Percentiles rank a stretch among this genome's conserved stretches.
Evolutionary conservation across 1,284 basidiomycete genomes (phyloP).

Genomic region (Moniliella sp.): DNA sequence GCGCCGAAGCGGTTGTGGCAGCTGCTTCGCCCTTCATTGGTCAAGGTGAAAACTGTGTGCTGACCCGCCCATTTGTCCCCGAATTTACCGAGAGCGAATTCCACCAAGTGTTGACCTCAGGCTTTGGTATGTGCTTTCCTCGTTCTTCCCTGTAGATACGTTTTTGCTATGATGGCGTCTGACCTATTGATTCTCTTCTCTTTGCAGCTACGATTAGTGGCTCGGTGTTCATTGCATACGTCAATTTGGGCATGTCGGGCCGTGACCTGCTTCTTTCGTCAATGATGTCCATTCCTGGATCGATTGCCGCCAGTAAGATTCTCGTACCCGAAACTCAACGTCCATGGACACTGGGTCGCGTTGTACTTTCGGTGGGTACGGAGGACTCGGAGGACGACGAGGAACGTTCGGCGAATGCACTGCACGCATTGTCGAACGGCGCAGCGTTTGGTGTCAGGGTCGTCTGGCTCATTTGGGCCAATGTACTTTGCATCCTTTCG

Average conservation of each 20-base stretch:
- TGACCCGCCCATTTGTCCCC: slow-evolving; percentile 52
- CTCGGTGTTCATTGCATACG: slow-evolving; percentile 64
- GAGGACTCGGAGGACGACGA: slow-evolving; percentile 42
- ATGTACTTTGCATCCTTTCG: slow-evolving; percentile 49
- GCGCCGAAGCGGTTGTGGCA: slow-evolving; percentile 74
- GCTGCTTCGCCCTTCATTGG: slow-evolving; percentile 65
- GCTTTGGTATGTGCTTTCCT: no score
- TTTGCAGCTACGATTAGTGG: slow-evolving; percentile 78
- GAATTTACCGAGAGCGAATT: slow-evolving; percentile 70
- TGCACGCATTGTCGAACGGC: slow-evolving; percentile 71
- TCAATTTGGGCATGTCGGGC: slow-evolving; percentile 55
- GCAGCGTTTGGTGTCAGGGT: slow-evolving; percentile 65
- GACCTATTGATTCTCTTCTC: no score
- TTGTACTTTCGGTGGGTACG: slow-evolving; percentile 58
- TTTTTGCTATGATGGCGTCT: no score
- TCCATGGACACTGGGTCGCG: slow-evolving; percentile 58
- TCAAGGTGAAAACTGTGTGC: slow-evolving; percentile 25
- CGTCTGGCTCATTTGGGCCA: slow-evolving; percentile 62
- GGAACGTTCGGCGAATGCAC: slow-evolving; percentile 34
- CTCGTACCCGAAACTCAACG: slow-evolving; percentile 61
- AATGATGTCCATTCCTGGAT: slow-evolving; percentile 81
- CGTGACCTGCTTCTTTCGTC: slow-evolving; percentile 64
- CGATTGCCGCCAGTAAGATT: slow-evolving; percentile 70
- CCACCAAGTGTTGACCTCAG: slow-evolving; percentile 70
- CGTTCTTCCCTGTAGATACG: no score